Evolutionary conservation across 2,329 filamentous ascomycete species (phyloP).

Genomic region (Pseudocercospora fijiensis): DNA sequence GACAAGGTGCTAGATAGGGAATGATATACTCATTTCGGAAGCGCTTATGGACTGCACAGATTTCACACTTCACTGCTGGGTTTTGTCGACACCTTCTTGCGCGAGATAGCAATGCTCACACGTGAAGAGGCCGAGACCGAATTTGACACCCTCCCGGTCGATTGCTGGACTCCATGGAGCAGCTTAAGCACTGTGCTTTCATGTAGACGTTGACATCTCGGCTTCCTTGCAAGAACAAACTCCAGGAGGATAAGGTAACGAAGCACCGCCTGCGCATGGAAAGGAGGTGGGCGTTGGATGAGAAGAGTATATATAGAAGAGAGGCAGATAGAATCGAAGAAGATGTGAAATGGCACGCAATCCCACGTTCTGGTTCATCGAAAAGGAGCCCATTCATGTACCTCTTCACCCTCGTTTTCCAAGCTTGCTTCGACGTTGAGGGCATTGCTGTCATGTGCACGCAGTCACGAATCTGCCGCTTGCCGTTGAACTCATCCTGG

Average conservation of each 20-base stretch:
- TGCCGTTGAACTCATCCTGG: not conserved
- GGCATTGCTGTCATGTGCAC: not conserved
- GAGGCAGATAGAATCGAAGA: too few relatives aligned
- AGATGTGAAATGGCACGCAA: too few relatives aligned
- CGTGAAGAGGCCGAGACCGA: not conserved
- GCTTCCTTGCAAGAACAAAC: too few relatives aligned
- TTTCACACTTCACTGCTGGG: not conserved
- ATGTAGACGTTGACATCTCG: too few relatives aligned
- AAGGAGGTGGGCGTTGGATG: too few relatives aligned
- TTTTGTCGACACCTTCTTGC: not conserved
- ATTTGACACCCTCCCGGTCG: not conserved
- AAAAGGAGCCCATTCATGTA: too few relatives aligned
- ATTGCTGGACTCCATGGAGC: not conserved
- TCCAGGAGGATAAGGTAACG: too few relatives aligned
- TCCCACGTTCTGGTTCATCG: too few relatives aligned
- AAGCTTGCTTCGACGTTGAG: not conserved
- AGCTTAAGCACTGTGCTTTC: too few relatives aligned
- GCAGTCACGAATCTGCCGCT: not conserved
- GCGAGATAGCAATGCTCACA: not conserved
- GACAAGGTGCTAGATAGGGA: not conserved
- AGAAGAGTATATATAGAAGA: too few relatives aligned
- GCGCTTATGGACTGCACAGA: not conserved
- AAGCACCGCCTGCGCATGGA: too few relatives aligned
- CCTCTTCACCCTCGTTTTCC: too few relatives aligned
- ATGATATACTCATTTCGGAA: not conserved